phyloP scores from a whole-genome alignment of 768 basidiomycete species.

The Tricholomella constricta region DNA sequence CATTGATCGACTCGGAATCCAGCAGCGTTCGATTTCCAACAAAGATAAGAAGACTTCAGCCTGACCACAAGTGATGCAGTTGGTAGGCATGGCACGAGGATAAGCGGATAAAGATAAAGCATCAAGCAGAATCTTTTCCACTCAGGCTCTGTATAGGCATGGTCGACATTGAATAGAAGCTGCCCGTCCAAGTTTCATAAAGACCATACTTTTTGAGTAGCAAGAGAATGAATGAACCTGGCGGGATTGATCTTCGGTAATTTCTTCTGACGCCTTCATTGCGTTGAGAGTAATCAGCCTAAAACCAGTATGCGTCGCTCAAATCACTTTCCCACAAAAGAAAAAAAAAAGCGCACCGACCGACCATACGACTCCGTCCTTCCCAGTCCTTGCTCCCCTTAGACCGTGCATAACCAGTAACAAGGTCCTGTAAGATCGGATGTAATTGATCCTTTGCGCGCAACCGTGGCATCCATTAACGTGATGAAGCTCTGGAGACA shows the following conservation, averaged over 20 bases:
- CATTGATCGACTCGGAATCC: too few relatives aligned
- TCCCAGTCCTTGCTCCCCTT: conserved; percentile 97
- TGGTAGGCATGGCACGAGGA: neutral
- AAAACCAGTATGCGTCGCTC: neutral
- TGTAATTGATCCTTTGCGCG: conserved; percentile 97
- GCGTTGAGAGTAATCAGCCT: conserved; percentile 96
- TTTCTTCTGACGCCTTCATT: conserved; percentile 96
- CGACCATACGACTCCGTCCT: conserved; percentile 89
- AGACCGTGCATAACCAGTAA: conserved; percentile 91
- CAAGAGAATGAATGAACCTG: conserved; percentile 57
- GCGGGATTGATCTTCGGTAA: conserved; percentile 91
- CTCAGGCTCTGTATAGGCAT: conserved; percentile 88
- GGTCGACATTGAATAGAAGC: conserved; percentile 96
- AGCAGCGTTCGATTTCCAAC: too few relatives aligned
- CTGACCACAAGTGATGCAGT: too few relatives aligned
- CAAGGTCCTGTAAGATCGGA: conserved; percentile 92
- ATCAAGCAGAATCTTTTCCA: conserved; percentile 40
- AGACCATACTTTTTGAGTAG: neutral
- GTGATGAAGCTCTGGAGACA: conserved; percentile 88
- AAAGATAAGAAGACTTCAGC: too few relatives aligned
- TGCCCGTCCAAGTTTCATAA: conserved; percentile 27
- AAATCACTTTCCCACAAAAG: neutral
- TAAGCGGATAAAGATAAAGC: neutral
- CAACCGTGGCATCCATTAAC: conserved; percentile 92
- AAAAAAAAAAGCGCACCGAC: conserved; percentile 59